Evolutionary conservation across 106 monocot species (phyloP), one percentile per base, ranked within the genome.

Genomic region (Ottelia alismoides): DNA sequence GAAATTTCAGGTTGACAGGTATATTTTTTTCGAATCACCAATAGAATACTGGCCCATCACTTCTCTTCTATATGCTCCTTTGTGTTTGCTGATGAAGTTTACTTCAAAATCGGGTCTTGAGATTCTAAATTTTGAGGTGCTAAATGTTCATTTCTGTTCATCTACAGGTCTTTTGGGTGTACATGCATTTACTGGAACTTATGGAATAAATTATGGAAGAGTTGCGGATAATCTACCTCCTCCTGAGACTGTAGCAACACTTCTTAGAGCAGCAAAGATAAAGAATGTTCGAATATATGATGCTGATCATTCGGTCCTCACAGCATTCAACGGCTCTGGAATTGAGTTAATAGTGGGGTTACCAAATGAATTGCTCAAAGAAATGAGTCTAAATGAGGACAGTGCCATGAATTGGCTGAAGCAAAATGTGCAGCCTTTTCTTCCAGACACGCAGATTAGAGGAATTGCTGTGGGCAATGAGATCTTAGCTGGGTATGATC

Each of bases 391-490:
- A 12, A 85, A 72, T 52, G 75, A 72, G 65, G 74, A 63, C 24
- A 14, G 45, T 0, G 75, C 91, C 2, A 58, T 91, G 67, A 70
- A 70, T 18, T 91, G 91, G 91, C 25, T 91, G 2, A 85, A 91
- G 60, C 78, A 85, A 22, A 91, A 91, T 55, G 91, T 91, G 52
- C 70, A 81, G 55, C 67, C 77, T 3, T 91, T 67, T 71, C 57
- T 81, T 20, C 81, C 90, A n/a, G 78, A 68, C 1, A 81, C 85
- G 1, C 68, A 47, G 18, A 85, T 91, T 17, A 55, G 59, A 46
- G 84, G 84, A 22, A 81, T 91, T 45, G 79, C 85, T 7, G 75
- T 91, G 0, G 91, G 91, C 1, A 91, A 91, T 65, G 91, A 91
- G 65, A 58, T 91, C 12, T 53, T 91, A 12, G 91, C 75, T 46